These are phyloP conservation scores for Herpetomonas tarakana DNA, from an alignment of 208 protist species.

Conservation along the genomic window DNA sequence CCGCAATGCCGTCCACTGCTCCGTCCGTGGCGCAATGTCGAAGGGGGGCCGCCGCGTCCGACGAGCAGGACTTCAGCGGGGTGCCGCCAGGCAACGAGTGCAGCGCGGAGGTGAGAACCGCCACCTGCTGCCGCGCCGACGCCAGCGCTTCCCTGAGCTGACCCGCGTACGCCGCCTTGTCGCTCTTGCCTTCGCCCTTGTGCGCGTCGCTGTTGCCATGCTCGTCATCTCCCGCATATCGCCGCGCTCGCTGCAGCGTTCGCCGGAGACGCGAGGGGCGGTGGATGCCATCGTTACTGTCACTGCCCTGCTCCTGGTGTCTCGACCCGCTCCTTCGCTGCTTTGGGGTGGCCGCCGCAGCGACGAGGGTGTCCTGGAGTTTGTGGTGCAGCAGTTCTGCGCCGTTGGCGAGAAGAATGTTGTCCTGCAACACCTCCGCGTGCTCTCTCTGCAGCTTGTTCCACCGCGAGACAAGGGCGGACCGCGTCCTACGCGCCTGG, in stretches of 20 bases:
- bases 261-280: background rate
- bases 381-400: conserved; percentile 21
- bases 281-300: background rate
- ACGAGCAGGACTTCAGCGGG: background rate
- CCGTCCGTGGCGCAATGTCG: too few species aligned
- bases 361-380: conserved; percentile 12
- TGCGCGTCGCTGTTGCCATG: too few species aligned
- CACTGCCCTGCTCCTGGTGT: too few species aligned
- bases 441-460: conserved; percentile 17
- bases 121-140: background rate
- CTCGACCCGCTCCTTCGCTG: too few species aligned
- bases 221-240: background rate
- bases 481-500: conserved; percentile 24
- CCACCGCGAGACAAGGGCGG: conserved; percentile 16
- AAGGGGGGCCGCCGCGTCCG: too few species aligned
- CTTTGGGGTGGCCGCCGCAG: too few species aligned
- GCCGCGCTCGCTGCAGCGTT: background rate
- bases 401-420: conserved; percentile 30
- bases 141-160: background rate
- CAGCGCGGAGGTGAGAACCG: background rate
- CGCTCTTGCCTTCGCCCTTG: background rate
- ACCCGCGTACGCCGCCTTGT: background rate
- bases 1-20: too few species aligned
- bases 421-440: conserved; percentile 24
- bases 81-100: background rate